Evolutionary conservation across 768 basidiomycete species (phyloP).

Genomic region (Tephrocybe sp.): DNA sequence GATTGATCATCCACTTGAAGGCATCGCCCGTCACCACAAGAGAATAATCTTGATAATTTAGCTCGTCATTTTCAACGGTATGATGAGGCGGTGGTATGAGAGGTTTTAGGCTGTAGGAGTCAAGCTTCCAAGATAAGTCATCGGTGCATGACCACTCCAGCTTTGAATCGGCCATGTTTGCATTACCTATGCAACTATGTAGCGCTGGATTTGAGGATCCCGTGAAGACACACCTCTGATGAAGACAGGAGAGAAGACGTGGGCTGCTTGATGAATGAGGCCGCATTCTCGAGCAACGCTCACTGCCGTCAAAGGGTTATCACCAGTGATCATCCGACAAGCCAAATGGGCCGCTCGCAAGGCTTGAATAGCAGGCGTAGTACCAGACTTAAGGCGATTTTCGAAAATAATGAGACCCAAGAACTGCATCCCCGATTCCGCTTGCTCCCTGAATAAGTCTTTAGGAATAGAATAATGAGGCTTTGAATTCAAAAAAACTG

Average conservation of each 20-base stretch:
- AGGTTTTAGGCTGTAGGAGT: slow-evolving; percentile 87
- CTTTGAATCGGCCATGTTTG: slow-evolving; percentile 51
- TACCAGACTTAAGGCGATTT: slow-evolving; percentile 94
- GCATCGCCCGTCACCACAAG: slow-evolving; percentile 93
- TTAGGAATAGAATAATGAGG: background rate
- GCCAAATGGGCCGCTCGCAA: slow-evolving; percentile 88
- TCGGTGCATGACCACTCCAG: slow-evolving; percentile 94
- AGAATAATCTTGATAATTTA: slow-evolving; percentile 83
- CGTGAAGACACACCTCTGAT: slow-evolving; percentile 52
- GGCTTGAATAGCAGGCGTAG: slow-evolving; percentile 85
- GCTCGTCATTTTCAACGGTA: slow-evolving; percentile 67
- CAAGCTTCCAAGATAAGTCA: slow-evolving; percentile 80
- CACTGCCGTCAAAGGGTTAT: slow-evolving; percentile 94
- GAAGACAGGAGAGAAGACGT: slow-evolving; percentile 87
- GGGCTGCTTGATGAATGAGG: slow-evolving; percentile 82
- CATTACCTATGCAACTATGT: slow-evolving; percentile 45
- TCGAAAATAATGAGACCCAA: slow-evolving; percentile 97
- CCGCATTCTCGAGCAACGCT: slow-evolving; percentile 95
- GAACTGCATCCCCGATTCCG: slow-evolving; percentile 87
- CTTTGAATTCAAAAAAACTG: slow-evolving; percentile 17
- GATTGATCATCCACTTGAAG: slow-evolving; percentile 97
- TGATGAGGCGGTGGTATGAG: slow-evolving; percentile 68
- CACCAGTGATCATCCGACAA: slow-evolving; percentile 97
- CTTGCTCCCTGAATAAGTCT: slow-evolving; percentile 73
- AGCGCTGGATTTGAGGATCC: background rate